Evolutionary conservation across 202 grass and related monocot genomes (phyloP).

Genomic region (Cymbopogon flexuosus): DNA sequence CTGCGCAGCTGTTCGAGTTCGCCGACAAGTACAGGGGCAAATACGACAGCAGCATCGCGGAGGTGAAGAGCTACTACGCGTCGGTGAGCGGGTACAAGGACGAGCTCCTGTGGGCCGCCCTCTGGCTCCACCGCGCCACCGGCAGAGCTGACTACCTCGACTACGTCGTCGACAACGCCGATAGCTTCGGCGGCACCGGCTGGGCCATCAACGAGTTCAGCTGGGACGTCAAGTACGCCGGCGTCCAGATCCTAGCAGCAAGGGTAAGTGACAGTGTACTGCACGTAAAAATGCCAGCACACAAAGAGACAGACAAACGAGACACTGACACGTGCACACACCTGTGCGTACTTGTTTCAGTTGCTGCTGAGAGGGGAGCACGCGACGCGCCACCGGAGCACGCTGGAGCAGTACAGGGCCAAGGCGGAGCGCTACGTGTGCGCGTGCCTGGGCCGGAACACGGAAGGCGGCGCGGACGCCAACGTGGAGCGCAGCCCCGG

Average conservation of each 20-base stretch:
- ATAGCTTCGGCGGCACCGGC: constrained; percentile 67
- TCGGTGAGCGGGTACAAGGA: constrained; percentile 93
- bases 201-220: constrained; percentile 97
- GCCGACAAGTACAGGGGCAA: constrained; percentile 73
- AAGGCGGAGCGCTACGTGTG: constrained; percentile 92
- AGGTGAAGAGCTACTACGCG: constrained; percentile 90
- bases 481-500: constrained; percentile 71
- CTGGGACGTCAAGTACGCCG: constrained; percentile 97
- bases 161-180: constrained; percentile 62
- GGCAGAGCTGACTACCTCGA: constrained; percentile 54
- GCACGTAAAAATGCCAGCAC: neutral
- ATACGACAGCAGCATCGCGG: constrained; percentile 80
- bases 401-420: constrained; percentile 59
- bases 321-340: neutral
- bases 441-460: constrained; percentile 63
- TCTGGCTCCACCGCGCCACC: constrained; percentile 85
- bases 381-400: constrained; percentile 26
- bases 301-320: neutral
- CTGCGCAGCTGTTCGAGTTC: constrained; percentile 67
- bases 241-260: constrained; percentile 74
- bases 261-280: constrained; percentile 34
- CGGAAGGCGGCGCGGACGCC: constrained; percentile 11
- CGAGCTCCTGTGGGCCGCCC: constrained; percentile 87
- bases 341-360: neutral
- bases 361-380: constrained; percentile 51